A percentile compares a stretch with the other conserved stretches of the same genome.
Conservation (phyloP, 2,329 filamentous ascomycete species). For the Mycocentrospora acerina region DNA sequence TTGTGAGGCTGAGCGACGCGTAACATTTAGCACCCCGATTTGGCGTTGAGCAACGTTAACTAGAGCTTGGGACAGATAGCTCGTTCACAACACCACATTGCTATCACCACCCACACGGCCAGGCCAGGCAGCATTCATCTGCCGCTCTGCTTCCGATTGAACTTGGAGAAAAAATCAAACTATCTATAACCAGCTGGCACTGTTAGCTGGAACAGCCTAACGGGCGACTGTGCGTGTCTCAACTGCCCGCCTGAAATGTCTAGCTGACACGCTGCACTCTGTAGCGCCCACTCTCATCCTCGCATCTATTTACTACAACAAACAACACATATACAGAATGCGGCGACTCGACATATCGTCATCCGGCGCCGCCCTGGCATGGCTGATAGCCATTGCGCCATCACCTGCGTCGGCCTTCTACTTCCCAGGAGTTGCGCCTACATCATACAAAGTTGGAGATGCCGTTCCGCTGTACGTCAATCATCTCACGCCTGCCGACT, state of each 20-base stretch:
- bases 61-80: constrained; percentile 27
- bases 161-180: background rate
- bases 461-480: constrained; percentile 89
- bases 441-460: constrained; percentile 80
- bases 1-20: constrained; percentile 9
- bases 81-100: constrained; percentile 22
- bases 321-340: constrained; percentile 23
- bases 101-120: constrained; percentile 10
- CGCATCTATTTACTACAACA: constrained; percentile 3
- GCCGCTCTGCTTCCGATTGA: constrained; percentile 1
- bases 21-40: constrained; percentile 12
- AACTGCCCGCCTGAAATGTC: constrained; percentile 12
- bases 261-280: constrained; percentile 13
- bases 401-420: constrained; percentile 71
- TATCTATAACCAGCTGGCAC: constrained; percentile 1
- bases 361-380: constrained; percentile 32
- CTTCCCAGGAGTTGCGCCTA: constrained; percentile 91
- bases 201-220: constrained; percentile 6
- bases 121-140: constrained; percentile 1
- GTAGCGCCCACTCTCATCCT: constrained; percentile 7
- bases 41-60: constrained; percentile 14
- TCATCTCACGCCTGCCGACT: constrained; percentile 81
- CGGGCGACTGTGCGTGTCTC: constrained; percentile 11
- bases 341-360: constrained; percentile 28
- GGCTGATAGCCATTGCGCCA: constrained; percentile 42